Evolutionary conservation across 345 rosid species (phyloP), one percentile per base, ranked within the genome.

Genomic region (Acer saccharum): DNA sequence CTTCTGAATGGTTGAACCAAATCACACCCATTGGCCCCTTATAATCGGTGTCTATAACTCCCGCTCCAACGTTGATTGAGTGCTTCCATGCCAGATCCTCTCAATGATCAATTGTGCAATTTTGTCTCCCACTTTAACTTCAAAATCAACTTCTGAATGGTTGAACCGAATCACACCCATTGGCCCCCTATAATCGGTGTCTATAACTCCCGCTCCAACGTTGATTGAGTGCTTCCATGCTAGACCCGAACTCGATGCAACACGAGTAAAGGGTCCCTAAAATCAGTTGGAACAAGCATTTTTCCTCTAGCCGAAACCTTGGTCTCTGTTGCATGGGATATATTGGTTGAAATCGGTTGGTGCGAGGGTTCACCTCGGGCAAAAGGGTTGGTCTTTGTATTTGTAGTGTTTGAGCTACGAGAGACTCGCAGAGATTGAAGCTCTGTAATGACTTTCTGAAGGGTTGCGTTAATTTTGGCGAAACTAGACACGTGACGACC

Each of bases 251-350:
- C 93, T 88, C 9, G 94, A 90, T 7, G 97, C 93, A 58, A 87
- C 76, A 7, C 89, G 87, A 35, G 90, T 1, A 23, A 23, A 23
- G 25, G 25, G 25, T 23, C 25, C 25, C 25, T 23, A 23, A 23
- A 23, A 23, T 23, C 25, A 23, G 97, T 95, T 1, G 93, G 93
- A 63, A 92, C 80, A 10, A 95, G 89, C 1, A 93, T 91, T 50
- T 89, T 95, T 3, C 98, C 99, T 81, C 97, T 83, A 10, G 93
- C 95, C 1, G 97, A 93, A 41, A 96, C 98, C 65, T 85, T 91
- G 0, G 88, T 77, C 75, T 87, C 90, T 4, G 77, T 46, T 8
- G 96, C 96, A 32, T 93, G 32, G 32, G 32, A 29, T 1, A 29
- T 32, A 3, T 32, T 5, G 5, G 35, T 32, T 3, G 5, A 32